Evolutionary conservation across 2,329 filamentous ascomycete genomes (phyloP).

Genomic region (Fusarium fracticaudum): DNA sequence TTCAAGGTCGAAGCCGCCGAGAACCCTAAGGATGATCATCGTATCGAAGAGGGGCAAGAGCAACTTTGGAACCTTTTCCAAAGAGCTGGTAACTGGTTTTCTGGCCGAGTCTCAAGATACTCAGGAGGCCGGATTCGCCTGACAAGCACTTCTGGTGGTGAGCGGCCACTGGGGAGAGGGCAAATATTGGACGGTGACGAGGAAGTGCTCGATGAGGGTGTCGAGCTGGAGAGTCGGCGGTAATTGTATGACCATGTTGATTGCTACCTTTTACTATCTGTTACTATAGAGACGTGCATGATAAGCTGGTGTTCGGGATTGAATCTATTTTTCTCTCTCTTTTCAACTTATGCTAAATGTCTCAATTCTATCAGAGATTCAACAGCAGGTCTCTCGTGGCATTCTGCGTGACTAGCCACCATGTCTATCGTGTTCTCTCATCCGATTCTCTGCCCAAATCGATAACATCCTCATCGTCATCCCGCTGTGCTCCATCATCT

Average conservation of each 20-base stretch:
- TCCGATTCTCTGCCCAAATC: constrained; percentile 46
- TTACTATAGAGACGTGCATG: constrained; percentile 28
- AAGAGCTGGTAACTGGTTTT: constrained; percentile 66
- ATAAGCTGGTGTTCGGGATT: constrained; percentile 37
- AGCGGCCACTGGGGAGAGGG: constrained; percentile 55
- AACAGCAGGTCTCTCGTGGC: background rate
- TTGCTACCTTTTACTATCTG: constrained; percentile 1
- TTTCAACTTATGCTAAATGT: background rate
- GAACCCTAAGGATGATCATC: constrained; percentile 70
- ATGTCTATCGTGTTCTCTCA: constrained; percentile 28
- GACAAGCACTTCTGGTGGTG: constrained; percentile 51
- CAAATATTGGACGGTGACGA: constrained; percentile 55
- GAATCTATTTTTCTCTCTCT: background rate
- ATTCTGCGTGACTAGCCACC: background rate
- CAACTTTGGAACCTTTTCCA: constrained; percentile 69
- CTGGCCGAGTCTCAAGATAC: constrained; percentile 60
- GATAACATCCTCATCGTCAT: constrained; percentile 49
- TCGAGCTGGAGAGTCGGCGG: constrained; percentile 55
- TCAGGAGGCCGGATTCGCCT: constrained; percentile 68
- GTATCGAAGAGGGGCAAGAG: constrained; percentile 68
- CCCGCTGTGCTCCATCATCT: constrained; percentile 32
- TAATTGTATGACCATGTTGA: constrained; percentile 11
- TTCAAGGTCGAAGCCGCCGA: constrained; percentile 94
- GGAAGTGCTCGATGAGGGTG: constrained; percentile 52
- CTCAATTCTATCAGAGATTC: background rate